phyloP scores from a whole-genome alignment of 2,329 filamentous ascomycete genomes.

The Myrmaecium sp. region DNA sequence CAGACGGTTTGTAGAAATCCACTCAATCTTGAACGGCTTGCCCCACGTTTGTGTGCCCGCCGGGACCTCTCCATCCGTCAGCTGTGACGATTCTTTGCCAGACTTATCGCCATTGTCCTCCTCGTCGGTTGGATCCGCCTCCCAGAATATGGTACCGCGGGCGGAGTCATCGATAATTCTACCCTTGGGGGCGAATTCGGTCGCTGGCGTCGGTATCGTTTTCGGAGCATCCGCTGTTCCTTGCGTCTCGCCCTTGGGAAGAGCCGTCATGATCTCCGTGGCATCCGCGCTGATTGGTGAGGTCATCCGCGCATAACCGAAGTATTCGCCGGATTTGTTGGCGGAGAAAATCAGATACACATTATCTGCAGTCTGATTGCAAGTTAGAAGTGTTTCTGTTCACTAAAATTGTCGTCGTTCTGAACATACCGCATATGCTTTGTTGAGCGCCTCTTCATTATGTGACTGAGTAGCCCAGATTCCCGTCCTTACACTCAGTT shows the following conservation, averaged over 20 bases:
- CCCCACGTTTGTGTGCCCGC: conserved; percentile 51
- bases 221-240: conserved; percentile 52
- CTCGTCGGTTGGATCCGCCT: conserved; percentile 49
- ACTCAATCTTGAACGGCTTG: conserved; percentile 80
- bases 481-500: conserved; percentile 70
- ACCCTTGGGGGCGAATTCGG: conserved; percentile 60
- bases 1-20: conserved; percentile 67
- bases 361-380: conserved; percentile 52
- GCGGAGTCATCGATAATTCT: conserved; percentile 85
- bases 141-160: conserved; percentile 95
- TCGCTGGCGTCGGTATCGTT: conserved; percentile 64
- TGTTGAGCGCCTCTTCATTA: conserved; percentile 71
- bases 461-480: conserved; percentile 92
- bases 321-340: conserved; percentile 95
- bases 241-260: conserved; percentile 41
- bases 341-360: conserved; percentile 91
- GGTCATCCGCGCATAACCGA: conserved; percentile 81
- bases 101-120: conserved; percentile 31
- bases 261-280: conserved; percentile 25
- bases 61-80: conserved; percentile 23
- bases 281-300: conserved; percentile 70
- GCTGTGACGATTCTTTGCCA: conserved; percentile 16
- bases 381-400: no score
- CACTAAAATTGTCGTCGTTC: no score
- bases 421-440: conserved; percentile 57